Base-by-base conservation (phyloP, 1,139 yeast species). In the Kurtzmaniella quercitrusa region DNA sequence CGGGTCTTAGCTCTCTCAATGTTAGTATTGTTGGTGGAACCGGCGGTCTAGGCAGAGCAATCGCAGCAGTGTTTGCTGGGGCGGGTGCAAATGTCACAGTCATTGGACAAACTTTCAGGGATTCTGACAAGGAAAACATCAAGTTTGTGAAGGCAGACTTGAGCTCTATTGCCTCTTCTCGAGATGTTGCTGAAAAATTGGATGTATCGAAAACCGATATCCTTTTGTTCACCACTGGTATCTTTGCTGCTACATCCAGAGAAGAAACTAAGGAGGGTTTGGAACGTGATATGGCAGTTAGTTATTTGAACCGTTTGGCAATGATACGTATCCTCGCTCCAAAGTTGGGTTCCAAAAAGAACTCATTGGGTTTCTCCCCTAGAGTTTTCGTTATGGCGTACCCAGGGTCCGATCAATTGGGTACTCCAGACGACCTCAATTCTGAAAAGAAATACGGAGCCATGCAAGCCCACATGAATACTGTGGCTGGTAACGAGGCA, bases 401-500 rank as follows among this genome's bases (percentile, higher is more conserved):
- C 43, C 71, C 72, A 2, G 72, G 72, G 4, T 48, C 50, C 16
- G 55, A 54, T 24, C 51, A 60, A 40, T 12, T 58, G 39, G 72
- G 71, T 6, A 46, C 49, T 7, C 49, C 56, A 21, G 60, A 60
- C 15, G 68, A 66, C 46, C 46, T 65, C 41, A 66, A 66, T 44
- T 56, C 57, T 12, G 68, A 62, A 19, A 52, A 55, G 36, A 44
- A 45, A 1, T 66, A 66, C 47, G 51, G 53, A 5, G 52, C 53
- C 10, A 39, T 48, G 37, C 44, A 41, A 14, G 57, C 68, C 2
- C 72, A 67, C 45, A 57, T 59, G 63, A 65, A 53, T 41, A 66
- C 71, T 0, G 70, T 67, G 15, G 71, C 70, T 3, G 69, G 68
- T 2, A 67, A 67, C 43, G 72, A 67, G 46, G 55, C 65, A 1